Conservation (phyloP, 2,329 filamentous ascomycete genomes). For the Cylindrodendrum hubeiense region DNA sequence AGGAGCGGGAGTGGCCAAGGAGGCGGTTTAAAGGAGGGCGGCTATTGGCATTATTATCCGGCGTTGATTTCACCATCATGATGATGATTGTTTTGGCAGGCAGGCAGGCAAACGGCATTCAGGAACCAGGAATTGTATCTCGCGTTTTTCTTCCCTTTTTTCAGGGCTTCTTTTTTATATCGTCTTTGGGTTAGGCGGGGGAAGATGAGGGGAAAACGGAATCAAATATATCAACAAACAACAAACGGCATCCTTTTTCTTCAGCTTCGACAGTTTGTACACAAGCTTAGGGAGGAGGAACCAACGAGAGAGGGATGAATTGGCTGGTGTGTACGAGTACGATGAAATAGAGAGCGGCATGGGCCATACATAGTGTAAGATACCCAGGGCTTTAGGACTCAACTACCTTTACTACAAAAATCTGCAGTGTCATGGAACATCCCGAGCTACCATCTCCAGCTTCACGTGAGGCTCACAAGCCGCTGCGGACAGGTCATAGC, state of each 20-base stretch:
- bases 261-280: neutral
- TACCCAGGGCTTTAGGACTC: neutral
- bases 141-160: slow-evolving; percentile 5
- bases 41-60: neutral
- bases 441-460: neutral
- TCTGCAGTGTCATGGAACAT: neutral
- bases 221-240: slow-evolving; percentile 5
- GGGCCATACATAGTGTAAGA: neutral
- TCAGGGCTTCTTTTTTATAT: neutral
- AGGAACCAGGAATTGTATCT: slow-evolving; percentile 9
- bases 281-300: neutral
- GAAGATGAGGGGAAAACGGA: neutral
- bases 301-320: neutral
- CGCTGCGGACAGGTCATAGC: neutral
- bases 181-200: slow-evolving; percentile 3
- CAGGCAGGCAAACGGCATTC: slow-evolving; percentile 21
- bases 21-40: slow-evolving; percentile 1
- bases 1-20: slow-evolving; percentile 24
- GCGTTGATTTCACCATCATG: slow-evolving; percentile 21
- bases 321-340: neutral
- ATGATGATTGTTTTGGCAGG: slow-evolving; percentile 8
- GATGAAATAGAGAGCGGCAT: neutral
- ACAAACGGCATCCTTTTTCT: neutral
- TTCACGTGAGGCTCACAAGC: neutral
- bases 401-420: neutral